Evolutionary conservation across 2,329 filamentous ascomycete genomes (phyloP), one percentile per base, ranked within the genome.

Genomic region (Talaromyces amestolkiae): DNA sequence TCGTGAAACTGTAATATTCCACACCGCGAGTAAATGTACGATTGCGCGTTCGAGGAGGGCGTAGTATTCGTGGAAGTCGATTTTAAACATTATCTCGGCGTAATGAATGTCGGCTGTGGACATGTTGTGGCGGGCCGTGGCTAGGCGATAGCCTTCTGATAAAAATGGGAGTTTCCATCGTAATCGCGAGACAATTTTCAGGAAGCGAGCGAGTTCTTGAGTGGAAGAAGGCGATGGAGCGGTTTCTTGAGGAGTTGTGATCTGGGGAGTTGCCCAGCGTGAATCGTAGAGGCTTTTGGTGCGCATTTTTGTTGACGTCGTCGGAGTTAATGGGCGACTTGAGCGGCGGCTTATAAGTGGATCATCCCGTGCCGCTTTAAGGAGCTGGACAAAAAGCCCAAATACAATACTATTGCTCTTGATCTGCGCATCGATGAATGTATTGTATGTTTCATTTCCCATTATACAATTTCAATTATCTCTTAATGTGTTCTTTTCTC

Each of bases 31-130:
- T 0, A 91, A 78, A 56, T 89, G 85, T 1, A 91, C 87, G 8
- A 92, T 80, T 0, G 88, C 89, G 35, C 90, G 86, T 77, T 92
- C 90, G 7, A 92, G 84, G 41, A 91, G 83, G 61, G 87, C 86
- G 78, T 92, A 92, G 75, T 89, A 92, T 72, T 92, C 90, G 76
- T 90, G 88, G 68, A 92, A 92, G 72, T 92, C 90, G 8, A 92
- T 83, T 74, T 92, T 91, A 80, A 92, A 92, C 82, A 91, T 91
- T 17, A 86, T 82, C 74, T 89, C 86, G 0, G 84, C 84, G 15
- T 76, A 69, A 1, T 69, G 60, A 53, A 72, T 64, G n/a, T 72
- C 72, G 2, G 68, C 69, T 8, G 72, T 70, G n/a, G 71, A 47
- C 45, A 41, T n/a, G 24, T 35, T 64, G 11, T 74, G 72, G 27